Conservation (phyloP, 306 rosid species). For the Dryas drummondii region DNA sequence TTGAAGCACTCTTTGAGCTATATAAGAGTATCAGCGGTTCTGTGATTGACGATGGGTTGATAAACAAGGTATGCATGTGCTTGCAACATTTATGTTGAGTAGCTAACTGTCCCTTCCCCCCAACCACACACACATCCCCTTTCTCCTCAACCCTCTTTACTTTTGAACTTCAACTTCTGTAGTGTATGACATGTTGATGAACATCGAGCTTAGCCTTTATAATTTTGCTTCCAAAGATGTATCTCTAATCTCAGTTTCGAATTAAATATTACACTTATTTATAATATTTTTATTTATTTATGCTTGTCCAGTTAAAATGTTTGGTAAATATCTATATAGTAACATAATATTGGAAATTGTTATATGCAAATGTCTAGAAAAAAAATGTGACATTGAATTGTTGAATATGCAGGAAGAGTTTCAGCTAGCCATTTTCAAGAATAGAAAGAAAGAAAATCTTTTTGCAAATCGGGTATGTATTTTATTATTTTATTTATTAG, state of each 20-base stretch:
- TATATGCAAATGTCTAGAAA: background rate
- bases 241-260: background rate
- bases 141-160: background rate
- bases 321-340: background rate
- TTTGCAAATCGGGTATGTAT: slow-evolving; percentile 78
- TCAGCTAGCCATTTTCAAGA: slow-evolving; percentile 81
- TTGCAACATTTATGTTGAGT: background rate
- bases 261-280: background rate
- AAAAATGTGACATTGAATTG: slow-evolving; percentile 8
- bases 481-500: background rate
- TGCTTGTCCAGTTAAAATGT: slow-evolving; percentile 1
- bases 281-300: background rate
- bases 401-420: slow-evolving; percentile 81
- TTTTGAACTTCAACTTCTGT: background rate
- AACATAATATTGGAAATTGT: slow-evolving; percentile 6
- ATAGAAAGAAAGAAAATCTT: slow-evolving; percentile 66
- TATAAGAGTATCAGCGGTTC: slow-evolving; percentile 80
- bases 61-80: slow-evolving; percentile 64
- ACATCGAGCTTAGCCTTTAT: background rate
- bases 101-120: background rate
- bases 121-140: background rate
- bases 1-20: slow-evolving; percentile 91
- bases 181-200: background rate
- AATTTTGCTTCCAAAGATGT: background rate
- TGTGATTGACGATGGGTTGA: slow-evolving; percentile 77